Evolutionary conservation across 805 yeast genomes (phyloP), one percentile per base, ranked within the genome.

Genomic region (Helenozyma rhizophorensis): DNA sequence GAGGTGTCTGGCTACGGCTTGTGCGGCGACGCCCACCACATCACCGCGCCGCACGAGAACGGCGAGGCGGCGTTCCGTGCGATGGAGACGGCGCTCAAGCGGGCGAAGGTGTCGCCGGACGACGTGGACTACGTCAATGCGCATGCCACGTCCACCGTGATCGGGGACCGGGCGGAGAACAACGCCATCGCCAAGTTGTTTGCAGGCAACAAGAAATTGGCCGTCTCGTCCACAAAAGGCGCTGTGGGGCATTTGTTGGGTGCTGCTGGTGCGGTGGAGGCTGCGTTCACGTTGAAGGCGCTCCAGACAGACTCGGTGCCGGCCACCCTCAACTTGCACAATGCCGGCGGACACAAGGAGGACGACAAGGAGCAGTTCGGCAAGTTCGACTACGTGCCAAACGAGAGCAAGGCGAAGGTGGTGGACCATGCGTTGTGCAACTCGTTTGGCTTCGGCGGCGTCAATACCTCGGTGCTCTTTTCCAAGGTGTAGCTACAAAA

Each of bases 381-480:
- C 2, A 65, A 74, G 37, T 61, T 65, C 34, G 79, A 83, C 51
- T 83, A 81, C 46, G 80, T 82, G 6, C 70, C 75, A 1, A 61
- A 73, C 21, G 42, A 49, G 9, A 66, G 83, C 8, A 50, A 62
- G 27, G 31, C 45, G 10, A 64, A 55, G 15, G 47, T 55, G 2
- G 53, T 83, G 4, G 49, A 70, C 3, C 69, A 74, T 42, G 97
- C 90, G 0, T 40, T 93, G 47, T 76, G 87, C 29, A 93, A 93
- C 51, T 86, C 96, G 47, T 90, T 94, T 61, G 99, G 98, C 1
- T 93, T 93, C 62, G 99, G 99, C 6, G 99, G 99, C 7, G 86
- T 94, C 4, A 93, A 93, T 56, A 81, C 94, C 6, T 72, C 94
- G 2, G 50, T 93, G 2, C 68, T 79, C 27, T 74, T 80, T 32